Evolutionary conservation across 2,329 filamentous ascomycete species (phyloP).

Genomic region (Aphanocladium album): DNA sequence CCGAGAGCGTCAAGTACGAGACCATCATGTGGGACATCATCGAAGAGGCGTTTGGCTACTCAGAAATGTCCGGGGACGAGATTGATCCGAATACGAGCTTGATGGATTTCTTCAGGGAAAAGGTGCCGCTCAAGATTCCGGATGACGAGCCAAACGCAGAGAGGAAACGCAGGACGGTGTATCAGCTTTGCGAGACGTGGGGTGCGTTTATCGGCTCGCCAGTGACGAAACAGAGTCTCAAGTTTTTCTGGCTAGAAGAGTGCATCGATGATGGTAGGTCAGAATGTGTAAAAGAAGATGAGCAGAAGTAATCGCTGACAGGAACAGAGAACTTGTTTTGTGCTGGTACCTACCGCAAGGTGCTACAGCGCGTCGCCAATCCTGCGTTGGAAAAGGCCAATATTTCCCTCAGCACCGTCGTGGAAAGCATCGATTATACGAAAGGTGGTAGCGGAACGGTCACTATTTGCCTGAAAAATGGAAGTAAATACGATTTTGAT

Average conservation of each 20-base stretch:
- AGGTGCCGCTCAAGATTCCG: constrained; percentile 41
- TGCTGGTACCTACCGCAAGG: constrained; percentile 53
- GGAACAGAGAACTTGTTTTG: constrained; percentile 54
- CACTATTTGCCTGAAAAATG: constrained; percentile 41
- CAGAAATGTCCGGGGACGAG: constrained; percentile 49
- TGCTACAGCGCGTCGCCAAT: constrained; percentile 53
- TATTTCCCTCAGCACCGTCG: constrained; percentile 47
- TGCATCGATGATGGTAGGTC: constrained; percentile 62
- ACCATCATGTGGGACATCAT: constrained; percentile 64
- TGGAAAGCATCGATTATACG: constrained; percentile 36
- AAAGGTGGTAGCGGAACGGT: constrained; percentile 28
- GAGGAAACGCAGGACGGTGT: constrained; percentile 37
- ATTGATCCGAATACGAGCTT: constrained; percentile 46
- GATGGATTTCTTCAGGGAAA: constrained; percentile 47
- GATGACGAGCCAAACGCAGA: constrained; percentile 36
- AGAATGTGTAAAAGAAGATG: neutral
- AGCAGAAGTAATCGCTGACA: neutral
- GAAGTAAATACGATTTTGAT: constrained; percentile 51
- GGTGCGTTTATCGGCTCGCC: constrained; percentile 66
- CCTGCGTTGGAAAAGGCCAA: constrained; percentile 51
- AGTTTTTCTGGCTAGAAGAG: constrained; percentile 74
- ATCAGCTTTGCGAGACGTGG: constrained; percentile 60
- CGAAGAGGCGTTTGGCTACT: constrained; percentile 61
- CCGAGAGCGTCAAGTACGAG: constrained; percentile 43
- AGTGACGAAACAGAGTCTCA: constrained; percentile 61